Base-by-base conservation (phyloP, 2,329 filamentous ascomycete species). In the Corynespora cassiicola region DNA sequence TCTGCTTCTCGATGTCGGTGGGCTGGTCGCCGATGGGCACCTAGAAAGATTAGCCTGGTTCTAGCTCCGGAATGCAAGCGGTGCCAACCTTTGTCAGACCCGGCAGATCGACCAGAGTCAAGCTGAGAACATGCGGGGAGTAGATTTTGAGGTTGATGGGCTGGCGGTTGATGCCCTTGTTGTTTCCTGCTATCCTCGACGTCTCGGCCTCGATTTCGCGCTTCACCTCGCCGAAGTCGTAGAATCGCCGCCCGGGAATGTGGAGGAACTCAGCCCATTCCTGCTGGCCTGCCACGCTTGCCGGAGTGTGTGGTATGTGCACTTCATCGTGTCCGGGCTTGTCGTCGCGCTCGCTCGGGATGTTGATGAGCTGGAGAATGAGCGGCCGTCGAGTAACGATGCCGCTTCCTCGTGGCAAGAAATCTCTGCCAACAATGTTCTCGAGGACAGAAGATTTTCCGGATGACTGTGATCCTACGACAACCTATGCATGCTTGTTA, bases 61-160 rank as follows among this genome's bases (percentile, higher is more conserved):
- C n/a, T 35, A 21, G 33, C 24, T 22, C 24, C 23, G 17, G 28
- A 31, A 38, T 39, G 39, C 48, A 24, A 30, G 23, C n/a, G 35
- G 42, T 11, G 39, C 71, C 36, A 68, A 90, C 87, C 80, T 99
- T 97, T 60, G 94, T 99, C 65, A 99, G 75, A 58, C 94, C 94
- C 3, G 94, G 94, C 63, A 99, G 73, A 78, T 99, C 94, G 45
- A 99, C 94, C 58, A 99, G 77, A 2, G 94, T 99, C 72, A 99
- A 77, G 72, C 95, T 99, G 45, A 99, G 81, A 44, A 99, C 94
- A 69, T 96, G 87, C 16, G 94, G 91, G 29, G 94, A 97, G 75
- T 96, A 99, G 50, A 99, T 94, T 69, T 97, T 97, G 54, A 99
- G 81, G 73, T 99, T 97, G 70, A 99, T 99, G 43, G 94, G 90